Evolutionary conservation across 768 basidiomycete species (phyloP), one percentile per base, ranked within the genome.

Genomic region (Tylopilus sp.): DNA sequence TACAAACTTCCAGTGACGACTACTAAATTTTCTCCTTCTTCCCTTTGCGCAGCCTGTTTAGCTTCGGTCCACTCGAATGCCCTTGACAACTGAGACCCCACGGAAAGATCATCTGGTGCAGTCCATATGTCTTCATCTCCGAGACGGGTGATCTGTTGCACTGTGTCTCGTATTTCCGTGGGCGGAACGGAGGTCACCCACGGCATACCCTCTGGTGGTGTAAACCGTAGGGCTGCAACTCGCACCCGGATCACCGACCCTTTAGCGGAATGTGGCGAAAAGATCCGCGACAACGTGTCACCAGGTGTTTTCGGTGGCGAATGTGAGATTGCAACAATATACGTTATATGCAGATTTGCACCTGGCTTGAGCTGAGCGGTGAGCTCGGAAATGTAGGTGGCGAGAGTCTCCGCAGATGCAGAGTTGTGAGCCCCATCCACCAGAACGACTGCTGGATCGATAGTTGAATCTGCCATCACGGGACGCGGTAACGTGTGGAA

Each of bases 371-470:
- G 52, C 17, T 53, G 64, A 47, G 51, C 68, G 40, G 60, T 69
- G 56, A 71, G 74, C 41, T 71, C 68, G 48, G 65, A 62, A 25
- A 73, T 70, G 65, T 91, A 98, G 2, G 73, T 64, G 8, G 83
- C 77, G 11, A 98, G 79, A 0, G 80, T 79, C 25, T 67, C 57
- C 0, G 92, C 79, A 0, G 92, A 92, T 6, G 90, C 85, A 7
- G 83, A 71, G 64, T 98, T 99, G 67, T 98, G 97, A 1, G 97
- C 95, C 3, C 97, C 97, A 62, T 99, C 97, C 5, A 86, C 87
- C 11, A 98, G 77, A 12, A 95, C 58, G 20, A 67, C 69, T 8
- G 78, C 56, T 40, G 61, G 51, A 44, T 57, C 51, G 39, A 36
- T 21, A 35, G 48, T 44, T 39, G 46, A 60, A 9, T 51, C 59